Conservation (phyloP, 1,139 yeast genomes). For the Lipomyces yarrowii region DNA sequence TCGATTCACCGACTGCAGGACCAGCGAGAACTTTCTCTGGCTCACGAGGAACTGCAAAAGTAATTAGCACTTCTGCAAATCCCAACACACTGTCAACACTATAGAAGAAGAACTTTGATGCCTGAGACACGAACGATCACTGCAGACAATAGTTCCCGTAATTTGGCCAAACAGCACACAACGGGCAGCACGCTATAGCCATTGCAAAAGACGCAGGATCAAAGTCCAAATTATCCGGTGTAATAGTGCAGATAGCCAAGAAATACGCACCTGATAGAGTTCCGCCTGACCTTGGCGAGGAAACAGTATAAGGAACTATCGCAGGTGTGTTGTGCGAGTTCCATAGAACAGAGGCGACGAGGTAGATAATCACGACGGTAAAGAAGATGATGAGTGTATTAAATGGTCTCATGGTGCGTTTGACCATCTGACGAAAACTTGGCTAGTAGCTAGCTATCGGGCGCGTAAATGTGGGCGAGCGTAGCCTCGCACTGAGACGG, state of each 20-base stretch:
- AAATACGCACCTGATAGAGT: constrained; percentile 6
- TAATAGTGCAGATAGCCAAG: neutral
- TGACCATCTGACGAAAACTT: neutral
- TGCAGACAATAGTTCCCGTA: no score
- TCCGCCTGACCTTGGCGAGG: neutral
- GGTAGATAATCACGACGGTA: constrained; percentile 23
- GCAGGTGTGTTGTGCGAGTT: constrained; percentile 12
- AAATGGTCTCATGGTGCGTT: constrained; percentile 23
- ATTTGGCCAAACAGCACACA: neutral
- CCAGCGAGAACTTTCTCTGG: neutral
- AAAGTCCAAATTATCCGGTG: neutral
- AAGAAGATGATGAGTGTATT: constrained; percentile 25
- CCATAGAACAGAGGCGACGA: constrained; percentile 23
- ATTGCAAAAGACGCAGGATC: no score
- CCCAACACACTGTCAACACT: no score
- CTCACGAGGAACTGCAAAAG: neutral
- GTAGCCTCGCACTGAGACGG: no score
- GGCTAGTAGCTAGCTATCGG: neutral
- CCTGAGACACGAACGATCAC: no score
- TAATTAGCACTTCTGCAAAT: neutral
- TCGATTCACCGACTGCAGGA: neutral
- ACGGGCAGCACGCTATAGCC: neutral
- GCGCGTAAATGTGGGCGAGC: no score
- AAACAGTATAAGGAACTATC: constrained; percentile 18
- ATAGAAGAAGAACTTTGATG: neutral